A percentile compares a stretch with the other conserved stretches of the same genome.
These are phyloP conservation scores for Trifolium subterraneum DNA, from an alignment of 306 rosid genomes.

Conservation along the genomic window DNA sequence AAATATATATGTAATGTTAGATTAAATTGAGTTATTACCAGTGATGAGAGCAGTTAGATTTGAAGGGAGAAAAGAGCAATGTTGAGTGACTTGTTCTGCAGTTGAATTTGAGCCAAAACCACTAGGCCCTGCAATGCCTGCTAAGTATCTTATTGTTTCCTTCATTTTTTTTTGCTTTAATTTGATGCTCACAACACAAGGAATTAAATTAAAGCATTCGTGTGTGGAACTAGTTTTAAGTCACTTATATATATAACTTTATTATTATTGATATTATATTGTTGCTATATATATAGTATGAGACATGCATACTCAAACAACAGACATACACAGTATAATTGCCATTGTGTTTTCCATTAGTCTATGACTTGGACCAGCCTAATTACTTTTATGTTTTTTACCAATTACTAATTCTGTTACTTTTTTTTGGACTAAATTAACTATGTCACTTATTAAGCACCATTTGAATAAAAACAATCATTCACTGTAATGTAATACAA, in stretches of 20 bases:
- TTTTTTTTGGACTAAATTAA: no score
- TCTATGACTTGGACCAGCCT: constrained; percentile 38
- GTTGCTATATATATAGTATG: constrained; percentile 33
- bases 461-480: no score
- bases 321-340: neutral
- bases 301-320: neutral
- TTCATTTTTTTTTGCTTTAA: constrained; percentile 66
- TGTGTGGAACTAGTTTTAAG: constrained; percentile 22
- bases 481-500: no score
- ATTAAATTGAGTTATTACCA: constrained; percentile 52
- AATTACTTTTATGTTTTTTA: constrained; percentile 4
- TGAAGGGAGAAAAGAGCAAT: constrained; percentile 46
- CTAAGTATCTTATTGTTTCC: constrained; percentile 80
- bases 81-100: constrained; percentile 81
- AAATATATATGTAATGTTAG: no score
- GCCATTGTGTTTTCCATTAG: constrained; percentile 7
- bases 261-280: neutral
- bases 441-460: neutral
- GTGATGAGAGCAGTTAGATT: constrained; percentile 84
- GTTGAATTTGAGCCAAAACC: constrained; percentile 96
- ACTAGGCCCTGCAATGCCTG: constrained; percentile 97
- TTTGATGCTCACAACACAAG: constrained; percentile 28
- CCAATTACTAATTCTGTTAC: neutral
- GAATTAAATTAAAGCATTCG: constrained; percentile 35
- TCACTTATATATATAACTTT: constrained; percentile 30